Evolutionary conservation across 2,329 filamentous ascomycete genomes (phyloP).

Genomic region (Dactylellina drechsleri): DNA sequence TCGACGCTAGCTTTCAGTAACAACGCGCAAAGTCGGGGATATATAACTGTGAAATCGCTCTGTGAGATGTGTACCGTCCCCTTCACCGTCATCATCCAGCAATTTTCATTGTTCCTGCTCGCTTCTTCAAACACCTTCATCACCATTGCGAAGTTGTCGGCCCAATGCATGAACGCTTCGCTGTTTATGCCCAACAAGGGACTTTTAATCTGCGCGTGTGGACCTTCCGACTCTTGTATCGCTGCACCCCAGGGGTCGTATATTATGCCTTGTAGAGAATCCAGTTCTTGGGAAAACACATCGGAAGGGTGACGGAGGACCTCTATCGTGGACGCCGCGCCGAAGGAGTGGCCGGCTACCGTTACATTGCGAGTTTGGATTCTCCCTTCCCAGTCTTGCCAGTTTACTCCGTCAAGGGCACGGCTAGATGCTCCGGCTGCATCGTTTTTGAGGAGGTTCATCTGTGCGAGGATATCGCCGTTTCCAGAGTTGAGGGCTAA

Average conservation of each 20-base stretch:
- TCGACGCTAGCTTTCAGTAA: constrained; percentile 73
- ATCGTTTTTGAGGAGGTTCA: constrained; percentile 67
- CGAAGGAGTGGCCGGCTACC: constrained; percentile 74
- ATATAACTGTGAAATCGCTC: constrained; percentile 74
- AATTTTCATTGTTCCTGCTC: constrained; percentile 63
- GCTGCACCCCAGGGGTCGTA: constrained; percentile 73
- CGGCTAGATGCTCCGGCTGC: constrained; percentile 69
- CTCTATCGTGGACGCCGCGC: constrained; percentile 72
- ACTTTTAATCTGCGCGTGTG: constrained; percentile 65
- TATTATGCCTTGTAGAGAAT: constrained; percentile 69
- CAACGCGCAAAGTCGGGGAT: constrained; percentile 69
- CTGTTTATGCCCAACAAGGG: constrained; percentile 73
- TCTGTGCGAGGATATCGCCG: constrained; percentile 61
- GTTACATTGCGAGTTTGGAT: constrained; percentile 70
- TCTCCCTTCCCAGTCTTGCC: constrained; percentile 68
- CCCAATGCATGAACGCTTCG: constrained; percentile 78
- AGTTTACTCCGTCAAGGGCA: constrained; percentile 66
- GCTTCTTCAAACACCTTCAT: constrained; percentile 69
- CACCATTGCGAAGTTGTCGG: constrained; percentile 71
- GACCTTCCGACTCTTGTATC: constrained; percentile 64
- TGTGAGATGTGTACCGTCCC: constrained; percentile 75
- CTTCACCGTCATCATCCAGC: constrained; percentile 67
- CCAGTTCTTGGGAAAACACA: constrained; percentile 66
- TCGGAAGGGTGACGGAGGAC: constrained; percentile 68
- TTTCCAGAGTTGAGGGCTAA: constrained; percentile 68